Evolutionary conservation across 1,284 basidiomycete genomes (phyloP).

Genomic region (Porodaedalea pini): DNA sequence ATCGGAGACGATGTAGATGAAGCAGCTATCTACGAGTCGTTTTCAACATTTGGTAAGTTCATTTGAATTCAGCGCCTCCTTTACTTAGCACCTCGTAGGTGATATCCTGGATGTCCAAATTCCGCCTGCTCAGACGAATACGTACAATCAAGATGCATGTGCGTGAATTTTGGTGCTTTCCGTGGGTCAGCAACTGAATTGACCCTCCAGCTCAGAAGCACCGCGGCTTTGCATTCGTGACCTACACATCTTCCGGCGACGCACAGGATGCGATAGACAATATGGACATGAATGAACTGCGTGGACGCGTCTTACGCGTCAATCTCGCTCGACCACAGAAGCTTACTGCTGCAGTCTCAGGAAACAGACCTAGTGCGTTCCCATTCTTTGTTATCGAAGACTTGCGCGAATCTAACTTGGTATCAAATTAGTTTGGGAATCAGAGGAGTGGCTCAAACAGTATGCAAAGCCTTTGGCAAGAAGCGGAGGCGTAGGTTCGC

Average conservation of each 20-base stretch:
- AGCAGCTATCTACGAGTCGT: conserved; percentile 58
- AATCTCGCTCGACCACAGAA: conserved; percentile 75
- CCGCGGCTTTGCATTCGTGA: conserved; percentile 80
- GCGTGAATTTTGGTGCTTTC: conserved; percentile 21
- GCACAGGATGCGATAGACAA: conserved; percentile 87
- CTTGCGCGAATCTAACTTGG: not conserved
- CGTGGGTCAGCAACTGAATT: conserved; percentile 22
- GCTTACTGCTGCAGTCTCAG: conserved; percentile 54
- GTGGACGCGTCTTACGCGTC: conserved; percentile 70
- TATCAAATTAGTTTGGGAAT: conserved; percentile 67
- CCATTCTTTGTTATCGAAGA: conserved; percentile 1
- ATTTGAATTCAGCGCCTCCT: conserved; percentile 11
- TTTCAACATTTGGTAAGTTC: conserved; percentile 71
- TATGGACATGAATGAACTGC: conserved; percentile 81
- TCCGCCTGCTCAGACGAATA: conserved; percentile 63
- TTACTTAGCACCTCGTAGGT: conserved; percentile 39
- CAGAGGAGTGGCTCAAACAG: conserved; percentile 76
- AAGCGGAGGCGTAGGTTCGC: conserved; percentile 51
- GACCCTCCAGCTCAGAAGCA: conserved; percentile 60
- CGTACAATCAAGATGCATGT: conserved; percentile 49
- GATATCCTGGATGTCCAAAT: conserved; percentile 80
- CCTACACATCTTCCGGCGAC: conserved; percentile 68
- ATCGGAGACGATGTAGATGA: conserved; percentile 76
- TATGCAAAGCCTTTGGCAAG: conserved; percentile 68
- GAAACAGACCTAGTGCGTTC: conserved; percentile 69